These are phyloP conservation scores for Yarrowia sp. DNA, from an alignment of 805 yeast species.

Conservation along the genomic window DNA sequence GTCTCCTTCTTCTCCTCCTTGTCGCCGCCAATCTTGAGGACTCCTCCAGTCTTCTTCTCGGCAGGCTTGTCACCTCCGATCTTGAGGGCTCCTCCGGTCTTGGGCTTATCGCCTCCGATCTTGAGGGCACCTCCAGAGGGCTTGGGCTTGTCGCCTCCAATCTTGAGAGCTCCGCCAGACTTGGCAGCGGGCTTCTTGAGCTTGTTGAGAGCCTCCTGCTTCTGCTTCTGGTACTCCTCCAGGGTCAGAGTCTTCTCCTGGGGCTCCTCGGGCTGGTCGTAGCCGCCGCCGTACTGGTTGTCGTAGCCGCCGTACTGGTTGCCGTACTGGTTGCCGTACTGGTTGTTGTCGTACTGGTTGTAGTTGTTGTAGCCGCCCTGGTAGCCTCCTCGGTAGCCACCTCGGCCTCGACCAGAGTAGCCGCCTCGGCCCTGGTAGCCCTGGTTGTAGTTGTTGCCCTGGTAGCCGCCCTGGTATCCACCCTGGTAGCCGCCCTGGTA, in stretches of 20 bases:
- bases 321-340: background rate
- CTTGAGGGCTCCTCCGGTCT: slow-evolving; percentile 33
- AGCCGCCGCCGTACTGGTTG: slow-evolving; percentile 25
- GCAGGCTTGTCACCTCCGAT: slow-evolving; percentile 31
- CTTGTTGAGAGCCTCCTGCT: slow-evolving; percentile 28
- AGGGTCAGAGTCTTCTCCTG: slow-evolving; percentile 61
- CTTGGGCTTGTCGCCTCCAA: slow-evolving; percentile 29
- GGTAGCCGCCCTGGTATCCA: slow-evolving; percentile 35
- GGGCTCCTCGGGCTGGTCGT: slow-evolving; percentile 29
- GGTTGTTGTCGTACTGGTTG: slow-evolving; percentile 21
- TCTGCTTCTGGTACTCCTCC: slow-evolving; percentile 61
- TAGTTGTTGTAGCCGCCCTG: slow-evolving; percentile 28
- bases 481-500: slow-evolving; percentile 34
- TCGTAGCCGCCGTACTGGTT: slow-evolving; percentile 21
- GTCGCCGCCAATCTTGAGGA: slow-evolving; percentile 25
- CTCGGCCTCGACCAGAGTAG: slow-evolving; percentile 32
- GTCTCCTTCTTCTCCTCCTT: slow-evolving; percentile 43
- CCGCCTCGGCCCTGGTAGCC: slow-evolving; percentile 32
- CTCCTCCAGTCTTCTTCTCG: background rate
- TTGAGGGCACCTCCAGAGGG: slow-evolving; percentile 19
- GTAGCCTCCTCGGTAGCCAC: slow-evolving; percentile 31
- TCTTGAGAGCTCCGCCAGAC: slow-evolving; percentile 33
- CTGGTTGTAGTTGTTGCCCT: slow-evolving; percentile 27
- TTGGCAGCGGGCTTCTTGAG: slow-evolving; percentile 27
- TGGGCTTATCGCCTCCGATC: slow-evolving; percentile 27